These are phyloP conservation scores for Pythium angustatum DNA, from an alignment of 352 stramenopile genomes.

Conservation along the genomic window DNA sequence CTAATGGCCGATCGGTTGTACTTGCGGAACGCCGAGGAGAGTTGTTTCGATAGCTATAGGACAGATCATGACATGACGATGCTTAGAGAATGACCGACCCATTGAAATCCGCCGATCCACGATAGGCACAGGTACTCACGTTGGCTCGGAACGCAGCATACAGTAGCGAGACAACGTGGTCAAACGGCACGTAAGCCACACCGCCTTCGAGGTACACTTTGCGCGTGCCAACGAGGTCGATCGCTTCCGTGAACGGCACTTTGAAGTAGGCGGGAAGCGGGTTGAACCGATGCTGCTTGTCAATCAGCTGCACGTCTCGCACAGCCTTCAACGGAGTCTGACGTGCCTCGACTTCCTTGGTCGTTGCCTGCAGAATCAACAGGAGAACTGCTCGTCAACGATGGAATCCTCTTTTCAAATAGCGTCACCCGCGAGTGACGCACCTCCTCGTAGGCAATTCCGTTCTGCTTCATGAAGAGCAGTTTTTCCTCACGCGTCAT, in stretches of 20 bases:
- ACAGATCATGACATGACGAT: background rate
- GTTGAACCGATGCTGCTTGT: conserved; percentile 52
- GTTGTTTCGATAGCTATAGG: conserved; percentile 88
- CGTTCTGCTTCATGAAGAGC: conserved; percentile 87
- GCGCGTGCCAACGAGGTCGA: conserved; percentile 90
- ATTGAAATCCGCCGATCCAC: too few species aligned
- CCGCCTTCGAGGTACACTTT: conserved; percentile 94
- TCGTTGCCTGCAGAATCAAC: conserved; percentile 48
- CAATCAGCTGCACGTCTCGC: conserved; percentile 43
- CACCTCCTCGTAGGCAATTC: conserved; percentile 64
- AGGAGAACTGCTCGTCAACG: too few species aligned
- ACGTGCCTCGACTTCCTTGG: conserved; percentile 63
- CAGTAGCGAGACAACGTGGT: conserved; percentile 95
- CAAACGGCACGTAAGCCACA: conserved; percentile 94
- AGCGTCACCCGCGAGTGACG: too few species aligned
- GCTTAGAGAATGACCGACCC: background rate
- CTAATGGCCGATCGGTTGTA: conserved; percentile 90
- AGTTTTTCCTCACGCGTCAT: conserved; percentile 87
- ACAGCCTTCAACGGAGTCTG: conserved; percentile 73
- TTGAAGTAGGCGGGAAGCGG: conserved; percentile 91
- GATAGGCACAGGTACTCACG: conserved; percentile 37
- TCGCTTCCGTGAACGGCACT: conserved; percentile 96
- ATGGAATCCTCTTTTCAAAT: too few species aligned
- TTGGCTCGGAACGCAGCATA: conserved; percentile 90
- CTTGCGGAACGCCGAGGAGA: conserved; percentile 87